A percentile compares a stretch with the other conserved stretches of the same genome.
Conservation (phyloP, 2,329 filamentous ascomycete species). For the Xylaria sp. region DNA sequence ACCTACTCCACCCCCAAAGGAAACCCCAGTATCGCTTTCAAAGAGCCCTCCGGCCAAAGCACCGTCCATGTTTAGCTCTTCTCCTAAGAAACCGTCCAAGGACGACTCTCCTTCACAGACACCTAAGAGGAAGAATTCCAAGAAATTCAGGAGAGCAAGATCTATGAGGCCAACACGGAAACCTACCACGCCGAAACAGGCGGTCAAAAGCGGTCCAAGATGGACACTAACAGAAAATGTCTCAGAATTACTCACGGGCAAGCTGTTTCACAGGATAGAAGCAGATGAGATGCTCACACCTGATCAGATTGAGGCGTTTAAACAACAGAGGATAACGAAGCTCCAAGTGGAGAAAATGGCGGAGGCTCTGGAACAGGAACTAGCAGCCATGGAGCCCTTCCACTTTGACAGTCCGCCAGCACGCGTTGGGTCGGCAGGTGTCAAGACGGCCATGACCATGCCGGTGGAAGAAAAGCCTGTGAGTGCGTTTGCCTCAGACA, state of each 20-base stretch:
- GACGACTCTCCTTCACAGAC: conserved; percentile 47
- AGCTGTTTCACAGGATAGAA: conserved; percentile 65
- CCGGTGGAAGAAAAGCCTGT: conserved; percentile 43
- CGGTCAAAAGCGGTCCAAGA: conserved; percentile 52
- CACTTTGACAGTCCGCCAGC: conserved; percentile 60
- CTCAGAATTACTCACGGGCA: conserved; percentile 65
- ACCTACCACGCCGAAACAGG: conserved; percentile 41
- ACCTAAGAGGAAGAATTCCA: conserved; percentile 53
- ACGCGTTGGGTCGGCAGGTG: conserved; percentile 54
- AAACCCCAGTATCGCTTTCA: conserved; percentile 18
- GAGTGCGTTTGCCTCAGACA: conserved; percentile 41
- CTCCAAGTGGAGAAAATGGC: conserved; percentile 46
- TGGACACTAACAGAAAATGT: conserved; percentile 68
- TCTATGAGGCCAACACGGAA: conserved; percentile 44
- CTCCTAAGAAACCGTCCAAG: conserved; percentile 16
- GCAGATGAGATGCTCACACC: conserved; percentile 69
- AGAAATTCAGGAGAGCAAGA: conserved; percentile 38
- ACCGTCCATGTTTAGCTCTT: conserved; percentile 7
- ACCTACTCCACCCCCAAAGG: conserved; percentile 38
- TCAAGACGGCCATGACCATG: conserved; percentile 46
- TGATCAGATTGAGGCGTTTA: conserved; percentile 60
- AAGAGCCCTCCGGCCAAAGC: conserved; percentile 23
- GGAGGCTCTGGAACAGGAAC: conserved; percentile 49
- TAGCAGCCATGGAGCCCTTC: conserved; percentile 59
- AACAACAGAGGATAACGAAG: conserved; percentile 53